Conservation (phyloP, 192 early-diverging fungal species). For the Backusella luteola region DNA sequence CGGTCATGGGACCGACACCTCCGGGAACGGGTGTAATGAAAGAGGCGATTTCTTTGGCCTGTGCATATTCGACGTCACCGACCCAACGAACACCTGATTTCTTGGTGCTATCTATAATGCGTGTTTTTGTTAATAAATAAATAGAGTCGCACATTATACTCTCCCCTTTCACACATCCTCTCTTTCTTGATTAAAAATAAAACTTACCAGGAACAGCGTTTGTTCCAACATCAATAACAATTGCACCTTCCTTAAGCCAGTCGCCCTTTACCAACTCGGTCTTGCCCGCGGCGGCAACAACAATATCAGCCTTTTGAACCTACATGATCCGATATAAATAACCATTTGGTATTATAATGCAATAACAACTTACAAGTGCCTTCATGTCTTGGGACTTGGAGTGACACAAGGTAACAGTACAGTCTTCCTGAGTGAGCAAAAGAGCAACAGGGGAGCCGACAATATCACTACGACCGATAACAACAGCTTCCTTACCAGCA, state of each 20-base stretch:
- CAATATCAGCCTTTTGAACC: constrained; percentile 77
- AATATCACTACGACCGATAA: constrained; percentile 96
- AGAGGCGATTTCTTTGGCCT: constrained; percentile 66
- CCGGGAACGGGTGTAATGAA: constrained; percentile 96
- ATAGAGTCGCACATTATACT: not conserved
- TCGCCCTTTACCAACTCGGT: constrained; percentile 80
- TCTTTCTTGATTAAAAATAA: not conserved
- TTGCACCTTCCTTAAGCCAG: constrained; percentile 93
- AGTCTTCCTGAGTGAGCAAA: constrained; percentile 77
- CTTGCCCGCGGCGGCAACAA: constrained; percentile 87
- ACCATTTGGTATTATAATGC: not conserved
- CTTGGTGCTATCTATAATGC: constrained; percentile 70
- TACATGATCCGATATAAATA: constrained; percentile 3
- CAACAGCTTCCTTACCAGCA: constrained; percentile 89
- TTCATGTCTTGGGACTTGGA: constrained; percentile 75
- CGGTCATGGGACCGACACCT: constrained; percentile 99
- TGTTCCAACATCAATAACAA: constrained; percentile 98
- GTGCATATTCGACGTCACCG: constrained; percentile 89
- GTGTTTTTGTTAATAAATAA: not conserved
- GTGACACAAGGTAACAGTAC: constrained; percentile 96
- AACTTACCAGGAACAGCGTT: constrained; percentile 71
- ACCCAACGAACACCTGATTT: constrained; percentile 90
- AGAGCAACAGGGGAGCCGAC: constrained; percentile 88
- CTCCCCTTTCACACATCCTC: not conserved
- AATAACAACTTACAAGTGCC: constrained; percentile 57